Evolutionary conservation across 768 basidiomycete genomes (phyloP).

Genomic region (Podaxis sp.): DNA sequence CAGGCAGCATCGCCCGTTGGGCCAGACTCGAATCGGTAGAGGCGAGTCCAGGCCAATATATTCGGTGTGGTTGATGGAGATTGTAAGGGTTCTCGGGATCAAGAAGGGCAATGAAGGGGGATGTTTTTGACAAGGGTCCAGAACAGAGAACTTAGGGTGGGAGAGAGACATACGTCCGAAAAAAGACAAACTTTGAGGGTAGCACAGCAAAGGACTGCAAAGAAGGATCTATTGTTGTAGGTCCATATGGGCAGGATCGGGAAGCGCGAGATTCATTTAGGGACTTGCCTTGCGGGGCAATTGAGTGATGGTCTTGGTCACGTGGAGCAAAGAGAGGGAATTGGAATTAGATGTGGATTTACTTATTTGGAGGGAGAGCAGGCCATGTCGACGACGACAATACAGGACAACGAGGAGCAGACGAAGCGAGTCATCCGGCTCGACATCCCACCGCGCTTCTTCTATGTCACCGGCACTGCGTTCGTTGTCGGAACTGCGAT

Average conservation of each 20-base stretch:
- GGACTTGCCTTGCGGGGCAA: not conserved
- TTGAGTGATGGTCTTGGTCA: not conserved
- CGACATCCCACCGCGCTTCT: constrained; percentile 55
- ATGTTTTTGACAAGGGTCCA: not conserved
- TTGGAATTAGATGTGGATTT: not conserved
- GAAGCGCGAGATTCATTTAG: not conserved
- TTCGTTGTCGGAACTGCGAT: constrained; percentile 62
- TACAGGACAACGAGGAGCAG: constrained; percentile 18
- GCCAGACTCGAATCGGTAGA: too few species aligned
- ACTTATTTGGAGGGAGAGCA: not conserved
- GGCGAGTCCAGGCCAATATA: too few species aligned
- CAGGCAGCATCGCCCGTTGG: too few species aligned
- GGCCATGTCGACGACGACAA: constrained; percentile 11
- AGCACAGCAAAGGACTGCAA: not conserved
- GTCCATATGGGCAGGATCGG: not conserved
- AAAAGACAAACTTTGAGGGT: not conserved
- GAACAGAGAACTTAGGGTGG: not conserved
- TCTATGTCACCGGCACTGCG: constrained; percentile 60
- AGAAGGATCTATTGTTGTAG: not conserved
- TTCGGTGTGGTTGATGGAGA: too few species aligned
- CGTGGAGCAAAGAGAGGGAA: not conserved
- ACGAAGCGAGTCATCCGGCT: constrained; percentile 28
- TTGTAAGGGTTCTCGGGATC: too few species aligned
- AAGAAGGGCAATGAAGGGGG: too few species aligned
- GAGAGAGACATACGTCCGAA: not conserved